Evolutionary conservation across 148 eudicot species (phyloP), one percentile per base, ranked within the genome.

Genomic region (Selenicereus undatus): DNA sequence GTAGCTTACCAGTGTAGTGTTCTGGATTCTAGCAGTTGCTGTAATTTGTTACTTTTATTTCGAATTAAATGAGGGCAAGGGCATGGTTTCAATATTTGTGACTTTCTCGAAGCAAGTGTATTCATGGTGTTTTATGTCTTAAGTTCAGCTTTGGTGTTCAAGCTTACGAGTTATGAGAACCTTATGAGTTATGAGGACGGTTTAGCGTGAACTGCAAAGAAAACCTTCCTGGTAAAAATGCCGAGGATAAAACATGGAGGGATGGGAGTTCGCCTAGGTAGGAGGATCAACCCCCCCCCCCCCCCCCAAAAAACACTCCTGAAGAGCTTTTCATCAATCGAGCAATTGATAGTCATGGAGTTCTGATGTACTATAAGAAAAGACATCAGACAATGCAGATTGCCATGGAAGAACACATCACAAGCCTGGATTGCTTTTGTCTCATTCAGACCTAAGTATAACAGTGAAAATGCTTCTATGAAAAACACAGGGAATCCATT

Each of bases 1-100:
- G 3, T 65, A 66, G 71, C 26, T 52, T 43, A 42, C 76, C 20
- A 22, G n/a, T 75, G 65, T 20, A 11, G 27, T 27, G 24, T 71
- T 83, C 29, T 39, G 43, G 43, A 4, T 20, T 62, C 54, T 21
- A 70, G 81, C 48, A 64, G 71, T 52, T 36, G 76, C 85, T 43
- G 43, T 56, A 78, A 30, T 9, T 66, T 79, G 80, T 80, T 73
- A 80, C 83, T 71, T 65, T 72, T 11, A 2, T 43, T 60, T 70
- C 56, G 30, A 2, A 62, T 70, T 9, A 10, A 26, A 27, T 12
- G 29, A 32, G 81, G 65, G 66, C 35, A 26, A 32, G 42, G 52
- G 7, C 43, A 39, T 20, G 26, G 69, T 64, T 72, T 39, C 50
- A n/a, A 36, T 72, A 3, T 36, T 12, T 5, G 10, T 51, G 73